phyloP scores from a whole-genome alignment of 192 early-diverging fungal genomes.

The Powellomyces hirtus region DNA sequence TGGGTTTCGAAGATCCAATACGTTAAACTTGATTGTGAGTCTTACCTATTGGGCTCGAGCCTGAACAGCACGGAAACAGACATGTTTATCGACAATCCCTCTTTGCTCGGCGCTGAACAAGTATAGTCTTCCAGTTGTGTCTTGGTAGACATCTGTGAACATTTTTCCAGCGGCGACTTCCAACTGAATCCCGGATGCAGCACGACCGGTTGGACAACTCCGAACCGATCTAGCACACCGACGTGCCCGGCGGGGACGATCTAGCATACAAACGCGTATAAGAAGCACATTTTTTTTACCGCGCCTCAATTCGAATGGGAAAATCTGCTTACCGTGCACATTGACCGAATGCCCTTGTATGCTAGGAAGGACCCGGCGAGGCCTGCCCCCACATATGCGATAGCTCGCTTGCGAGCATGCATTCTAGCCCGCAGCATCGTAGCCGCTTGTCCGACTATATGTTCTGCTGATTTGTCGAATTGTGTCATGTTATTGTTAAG shows the following conservation, averaged over 20 bases:
- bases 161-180: conserved; percentile 6
- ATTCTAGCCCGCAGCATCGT: too few species aligned
- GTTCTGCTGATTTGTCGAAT: conserved; percentile 14
- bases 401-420: background rate
- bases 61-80: conserved; percentile 11
- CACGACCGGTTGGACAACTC: background rate
- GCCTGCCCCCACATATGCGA: background rate
- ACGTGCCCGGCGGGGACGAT: conserved; percentile 20
- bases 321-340: too few species aligned
- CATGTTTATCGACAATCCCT: conserved; percentile 14
- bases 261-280: background rate
- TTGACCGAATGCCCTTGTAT: background rate
- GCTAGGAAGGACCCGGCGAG: background rate
- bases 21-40: too few species aligned
- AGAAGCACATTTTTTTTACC: too few species aligned
- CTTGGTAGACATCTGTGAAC: conserved; percentile 6
- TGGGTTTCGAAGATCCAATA: too few species aligned
- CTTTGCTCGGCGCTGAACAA: conserved; percentile 16
- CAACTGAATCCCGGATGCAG: conserved; percentile 10
- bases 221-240: conserved; percentile 13
- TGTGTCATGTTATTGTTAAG: conserved; percentile 1
- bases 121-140: conserved; percentile 10
- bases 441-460: background rate
- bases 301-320: too few species aligned
- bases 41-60: background rate